These are phyloP conservation scores for Triangularia setosa DNA, from an alignment of 2,329 filamentous ascomycete genomes.

Conservation along the genomic window DNA sequence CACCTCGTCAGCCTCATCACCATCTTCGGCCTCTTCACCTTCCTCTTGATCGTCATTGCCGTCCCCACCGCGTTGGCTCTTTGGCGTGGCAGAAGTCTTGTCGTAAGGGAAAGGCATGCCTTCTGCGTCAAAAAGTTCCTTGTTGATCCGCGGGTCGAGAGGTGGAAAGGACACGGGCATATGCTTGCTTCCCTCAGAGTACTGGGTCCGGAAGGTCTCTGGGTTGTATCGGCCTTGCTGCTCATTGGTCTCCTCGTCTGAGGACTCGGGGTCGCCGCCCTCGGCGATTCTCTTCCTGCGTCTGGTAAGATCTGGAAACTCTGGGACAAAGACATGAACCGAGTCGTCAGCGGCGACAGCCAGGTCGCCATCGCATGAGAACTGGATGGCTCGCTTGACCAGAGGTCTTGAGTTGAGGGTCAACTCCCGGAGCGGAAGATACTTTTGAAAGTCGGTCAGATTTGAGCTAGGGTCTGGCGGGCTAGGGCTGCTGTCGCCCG, in stretches of 20 bases:
- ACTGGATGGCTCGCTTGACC: conserved; percentile 40
- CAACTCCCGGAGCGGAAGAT: conserved; percentile 43
- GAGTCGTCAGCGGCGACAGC: conserved; percentile 55
- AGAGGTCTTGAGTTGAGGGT: conserved; percentile 29
- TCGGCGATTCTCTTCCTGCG: conserved; percentile 22
- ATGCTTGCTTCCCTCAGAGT: conserved; percentile 32
- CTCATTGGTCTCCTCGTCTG: conserved; percentile 27
- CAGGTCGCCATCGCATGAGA: conserved; percentile 56
- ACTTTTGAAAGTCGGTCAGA: conserved; percentile 28
- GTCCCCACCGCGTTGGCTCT: neutral
- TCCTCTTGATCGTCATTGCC: conserved; percentile 18
- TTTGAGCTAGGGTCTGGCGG: neutral
- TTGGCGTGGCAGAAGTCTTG: neutral
- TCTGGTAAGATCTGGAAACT: conserved; percentile 26
- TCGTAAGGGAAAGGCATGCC: conserved; percentile 34
- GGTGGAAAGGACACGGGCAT: conserved; percentile 36
- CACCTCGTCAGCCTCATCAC: conserved; percentile 24
- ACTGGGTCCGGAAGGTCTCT: conserved; percentile 30
- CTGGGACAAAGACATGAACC: conserved; percentile 29
- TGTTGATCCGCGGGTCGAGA: conserved; percentile 42
- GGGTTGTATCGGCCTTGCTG: conserved; percentile 23
- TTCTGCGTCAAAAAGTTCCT: conserved; percentile 39
- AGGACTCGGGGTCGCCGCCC: conserved; percentile 24
- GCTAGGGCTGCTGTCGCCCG: neutral
- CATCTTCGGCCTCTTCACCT: conserved; percentile 14